A percentile compares a stretch with the other conserved stretches of the same genome.
phyloP scores from a whole-genome alignment of 805 yeast genomes.

The Schizosaccharomyces japonicus region DNA sequence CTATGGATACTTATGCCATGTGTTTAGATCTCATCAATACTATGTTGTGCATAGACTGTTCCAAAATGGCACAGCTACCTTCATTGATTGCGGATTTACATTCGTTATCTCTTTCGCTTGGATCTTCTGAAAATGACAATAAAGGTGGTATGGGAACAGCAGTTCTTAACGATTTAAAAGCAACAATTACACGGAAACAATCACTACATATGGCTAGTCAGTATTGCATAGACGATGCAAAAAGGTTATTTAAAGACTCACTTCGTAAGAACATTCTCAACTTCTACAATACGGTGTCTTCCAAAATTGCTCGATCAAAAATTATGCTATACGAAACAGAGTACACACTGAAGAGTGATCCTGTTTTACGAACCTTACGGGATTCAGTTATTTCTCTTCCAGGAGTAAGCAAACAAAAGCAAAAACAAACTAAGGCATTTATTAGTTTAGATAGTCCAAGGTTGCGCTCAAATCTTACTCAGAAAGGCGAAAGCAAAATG shows the following conservation, averaged over 20 bases:
- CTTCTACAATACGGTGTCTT: background rate
- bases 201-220: no score
- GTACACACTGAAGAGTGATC: slow-evolving; percentile 17
- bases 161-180: no score
- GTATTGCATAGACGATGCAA: background rate
- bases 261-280: background rate
- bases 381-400: slow-evolving; percentile 30
- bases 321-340: background rate
- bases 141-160: no score
- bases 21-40: no score
- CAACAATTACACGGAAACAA: no score
- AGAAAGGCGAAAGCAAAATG: background rate
- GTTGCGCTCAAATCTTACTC: background rate
- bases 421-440: background rate
- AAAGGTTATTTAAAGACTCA: background rate
- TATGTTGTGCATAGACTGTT: no score
- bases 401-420: background rate
- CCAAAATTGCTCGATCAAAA: background rate
- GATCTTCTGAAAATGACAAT: no score
- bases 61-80: no score
- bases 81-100: no score
- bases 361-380: slow-evolving; percentile 25
- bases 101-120: no score
- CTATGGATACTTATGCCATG: no score
- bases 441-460: background rate